Conservation (phyloP, 163 green algal species). For the Scenedesmus sp. region DNA sequence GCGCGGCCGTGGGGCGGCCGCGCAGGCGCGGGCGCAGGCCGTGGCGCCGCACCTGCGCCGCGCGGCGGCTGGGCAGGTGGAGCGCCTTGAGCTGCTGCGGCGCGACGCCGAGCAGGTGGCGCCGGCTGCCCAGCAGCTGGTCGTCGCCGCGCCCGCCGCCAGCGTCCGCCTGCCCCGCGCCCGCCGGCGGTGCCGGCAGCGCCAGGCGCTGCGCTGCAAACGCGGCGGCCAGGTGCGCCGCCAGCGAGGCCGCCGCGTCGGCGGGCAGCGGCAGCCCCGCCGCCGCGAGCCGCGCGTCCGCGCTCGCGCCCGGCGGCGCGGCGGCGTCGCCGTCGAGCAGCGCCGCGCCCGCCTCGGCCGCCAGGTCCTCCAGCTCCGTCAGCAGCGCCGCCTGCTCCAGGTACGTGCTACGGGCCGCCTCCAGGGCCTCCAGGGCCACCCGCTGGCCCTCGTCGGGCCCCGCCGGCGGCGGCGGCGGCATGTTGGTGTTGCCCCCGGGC, state of each 20-base stretch:
- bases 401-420: conserved; percentile 4
- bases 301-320: too few relatives aligned
- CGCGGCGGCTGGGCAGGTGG: conserved; percentile 20
- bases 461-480: too few relatives aligned
- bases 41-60: conserved; percentile 1
- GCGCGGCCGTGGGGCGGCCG: too few relatives aligned
- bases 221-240: conserved; percentile 8
- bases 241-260: background rate
- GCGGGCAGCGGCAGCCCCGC: too few relatives aligned
- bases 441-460: too few relatives aligned
- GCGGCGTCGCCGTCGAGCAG: background rate
- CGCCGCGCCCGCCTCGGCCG: background rate
- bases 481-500: too few relatives aligned
- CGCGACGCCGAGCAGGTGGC: conserved; percentile 19
- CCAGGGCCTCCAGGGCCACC: background rate
- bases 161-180: conserved; percentile 10
- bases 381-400: conserved; percentile 12
- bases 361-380: conserved; percentile 10
- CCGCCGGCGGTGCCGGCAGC: background rate
- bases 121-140: conserved; percentile 18
- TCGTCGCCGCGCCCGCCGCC: background rate
- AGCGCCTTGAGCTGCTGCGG: conserved; percentile 2
- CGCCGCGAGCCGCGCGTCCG: too few relatives aligned
- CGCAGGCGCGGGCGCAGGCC: too few relatives aligned
- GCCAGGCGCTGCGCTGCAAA: conserved; percentile 24